Conservation (phyloP, 352 stramenopile species). For the Albugo candida region DNA sequence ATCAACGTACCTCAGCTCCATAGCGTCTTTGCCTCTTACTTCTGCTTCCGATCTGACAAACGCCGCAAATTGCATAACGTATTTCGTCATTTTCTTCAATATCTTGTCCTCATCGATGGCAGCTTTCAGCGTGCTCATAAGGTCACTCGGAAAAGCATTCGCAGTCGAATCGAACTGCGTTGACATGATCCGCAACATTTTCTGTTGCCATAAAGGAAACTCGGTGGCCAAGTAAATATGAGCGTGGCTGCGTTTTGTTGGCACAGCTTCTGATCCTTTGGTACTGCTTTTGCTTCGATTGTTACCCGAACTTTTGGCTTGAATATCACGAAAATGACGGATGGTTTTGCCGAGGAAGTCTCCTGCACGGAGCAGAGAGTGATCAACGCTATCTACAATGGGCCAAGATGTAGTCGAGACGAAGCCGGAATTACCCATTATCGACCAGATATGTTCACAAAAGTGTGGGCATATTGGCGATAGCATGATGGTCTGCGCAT, state of each 20-base stretch:
- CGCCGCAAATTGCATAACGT: constrained; percentile 93
- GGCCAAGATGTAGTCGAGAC: constrained; percentile 83
- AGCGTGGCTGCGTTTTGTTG: constrained; percentile 70
- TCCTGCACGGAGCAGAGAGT: constrained; percentile 79
- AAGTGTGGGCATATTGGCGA: constrained; percentile 93
- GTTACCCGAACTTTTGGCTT: constrained; percentile 33
- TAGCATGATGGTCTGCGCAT: constrained; percentile 86
- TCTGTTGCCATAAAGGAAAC: constrained; percentile 74
- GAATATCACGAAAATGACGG: constrained; percentile 77
- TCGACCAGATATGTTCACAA: constrained; percentile 84
- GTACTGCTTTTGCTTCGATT: constrained; percentile 85
- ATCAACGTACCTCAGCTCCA: constrained; percentile 71
- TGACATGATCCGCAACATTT: constrained; percentile 70
- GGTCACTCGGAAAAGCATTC: constrained; percentile 58
- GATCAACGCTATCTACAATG: constrained; percentile 72
- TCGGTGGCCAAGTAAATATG: constrained; percentile 74
- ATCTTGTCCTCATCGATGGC: constrained; percentile 48
- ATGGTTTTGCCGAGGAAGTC: constrained; percentile 87
- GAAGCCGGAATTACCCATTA: constrained; percentile 83
- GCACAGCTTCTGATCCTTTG: constrained; percentile 34
- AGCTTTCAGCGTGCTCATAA: constrained; percentile 78
- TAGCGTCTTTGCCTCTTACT: constrained; percentile 80
- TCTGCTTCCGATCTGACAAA: constrained; percentile 89
- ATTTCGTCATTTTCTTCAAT: constrained; percentile 83
- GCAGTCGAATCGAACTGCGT: constrained; percentile 25